phyloP scores from a whole-genome alignment of 2,329 filamentous ascomycete species.

The Cladophialophora bantiana region DNA sequence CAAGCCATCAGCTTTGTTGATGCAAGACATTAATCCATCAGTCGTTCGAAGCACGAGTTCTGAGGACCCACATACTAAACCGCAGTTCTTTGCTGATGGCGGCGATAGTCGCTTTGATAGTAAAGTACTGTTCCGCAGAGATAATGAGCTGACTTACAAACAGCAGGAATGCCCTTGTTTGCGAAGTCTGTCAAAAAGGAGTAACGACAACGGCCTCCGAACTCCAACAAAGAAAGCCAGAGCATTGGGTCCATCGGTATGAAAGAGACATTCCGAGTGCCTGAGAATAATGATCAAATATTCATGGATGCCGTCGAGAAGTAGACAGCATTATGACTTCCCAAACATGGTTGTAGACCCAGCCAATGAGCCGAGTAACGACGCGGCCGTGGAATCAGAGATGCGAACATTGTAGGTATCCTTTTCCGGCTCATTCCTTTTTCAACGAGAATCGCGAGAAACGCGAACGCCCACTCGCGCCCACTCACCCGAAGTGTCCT shows the following conservation, averaged over 20 bases:
- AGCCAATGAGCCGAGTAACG: neutral
- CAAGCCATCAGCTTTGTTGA: neutral
- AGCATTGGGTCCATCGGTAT: neutral
- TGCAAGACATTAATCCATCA: neutral
- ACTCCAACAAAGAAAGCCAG: neutral
- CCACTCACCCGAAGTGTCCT: conserved; percentile 4
- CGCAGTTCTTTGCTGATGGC: neutral
- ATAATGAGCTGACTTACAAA: neutral
- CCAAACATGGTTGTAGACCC: neutral
- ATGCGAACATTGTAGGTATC: conserved; percentile 6
- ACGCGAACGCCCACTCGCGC: neutral
- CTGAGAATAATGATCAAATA: neutral
- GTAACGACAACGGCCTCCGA: neutral
- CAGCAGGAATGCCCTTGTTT: neutral
- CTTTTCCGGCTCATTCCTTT: neutral
- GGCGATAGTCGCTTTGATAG: neutral
- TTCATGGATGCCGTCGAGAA: neutral
- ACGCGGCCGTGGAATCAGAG: neutral
- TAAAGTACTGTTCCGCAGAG: neutral
- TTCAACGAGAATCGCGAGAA: neutral
- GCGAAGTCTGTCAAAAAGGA: neutral
- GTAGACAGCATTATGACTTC: neutral
- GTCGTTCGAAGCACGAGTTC: neutral
- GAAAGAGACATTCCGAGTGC: neutral
- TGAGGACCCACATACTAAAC: neutral